Evolutionary conservation across 1,139 yeast genomes (phyloP), one percentile per base, ranked within the genome.

Genomic region (Protomyces arabidopsidicola): DNA sequence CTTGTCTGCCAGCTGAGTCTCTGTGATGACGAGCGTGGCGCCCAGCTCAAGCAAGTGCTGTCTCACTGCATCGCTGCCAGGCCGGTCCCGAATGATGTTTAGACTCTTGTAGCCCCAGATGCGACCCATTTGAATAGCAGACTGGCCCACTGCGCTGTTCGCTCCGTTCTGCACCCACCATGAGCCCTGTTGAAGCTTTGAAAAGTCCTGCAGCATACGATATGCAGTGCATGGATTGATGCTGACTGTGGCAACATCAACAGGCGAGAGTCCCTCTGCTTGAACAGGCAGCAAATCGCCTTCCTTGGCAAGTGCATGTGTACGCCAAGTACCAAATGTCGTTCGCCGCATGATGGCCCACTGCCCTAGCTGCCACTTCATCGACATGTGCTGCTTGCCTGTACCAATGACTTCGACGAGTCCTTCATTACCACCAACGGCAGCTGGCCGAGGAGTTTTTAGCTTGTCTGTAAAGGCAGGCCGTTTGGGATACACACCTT

Each of bases 131-230:
- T 93, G 99, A 58, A 90, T 81, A 4, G 96, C 98, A 69, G 88
- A 87, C 70, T 90, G 85, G n/a, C 97, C 97, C 12, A 93, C 98
- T 24, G 95, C 96, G 6, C 97, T 89, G 69, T 90, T 93, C 51
- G 97, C 98, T 45, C 97, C 98, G 72, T 93, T 93, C 76, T 93
- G 98, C 68, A 95, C 85, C 70, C 93, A 83, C 97, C 97, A 95
- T 74, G 93, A 97, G 10, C 91, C 93, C 2, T 84, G 72, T 57
- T 77, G 70, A 74, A 88, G 80, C 57, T 84, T 79, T 56, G 80
- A 82, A 72, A 83, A 89, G 73, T 86, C 82, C 34, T 86, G 86
- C 67, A 93, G 85, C 88, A 95, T 82, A 75, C 90, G 89, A 72
- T 85, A 89, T 0, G 98, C 98, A 8, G 97, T 89, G 66, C 88